Base-by-base conservation (phyloP, 2,329 filamentous ascomycete species). In the Neonectria faginata region DNA sequence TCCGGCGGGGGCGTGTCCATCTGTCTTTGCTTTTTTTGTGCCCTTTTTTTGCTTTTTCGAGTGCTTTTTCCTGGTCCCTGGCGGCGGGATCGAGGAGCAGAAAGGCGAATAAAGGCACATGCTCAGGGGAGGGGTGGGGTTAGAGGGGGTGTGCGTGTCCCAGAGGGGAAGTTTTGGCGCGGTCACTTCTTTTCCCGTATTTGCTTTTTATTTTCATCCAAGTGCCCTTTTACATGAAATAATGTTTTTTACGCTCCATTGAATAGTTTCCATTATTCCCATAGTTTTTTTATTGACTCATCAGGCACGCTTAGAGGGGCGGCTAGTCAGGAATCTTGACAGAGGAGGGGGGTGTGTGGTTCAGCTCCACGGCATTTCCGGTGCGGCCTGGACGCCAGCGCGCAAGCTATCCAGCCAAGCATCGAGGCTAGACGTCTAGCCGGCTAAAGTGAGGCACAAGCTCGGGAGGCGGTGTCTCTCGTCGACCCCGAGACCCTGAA, bases 351-450 rank as follows among this genome's bases (percentile, higher is more conserved):
- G 59, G 59, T 36, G 59, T 45, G 59, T 57, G 39, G 36, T n/a
- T 5, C 2, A 5, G 8, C n/a, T 36, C 20, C 6, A 45, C 36
- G 20, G n/a, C 20, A n/a, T 1, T 48, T 48, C 16, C 25, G 25
- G 39, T 48, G 57, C 50, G 55, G 50, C 41, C 57, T 53, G 54
- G 59, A 20, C 39, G 39, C 7, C 45, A 68, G 58, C 48, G 18
- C 39, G n/a, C 5, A 45, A 68, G 58, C 51, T 41, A 44, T 22
- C 53, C 48, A 62, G 62, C 65, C 39, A 41, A 27, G 27, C 31
- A 53, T 54, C 33, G 22, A 69, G 66, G 65, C 68, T 70, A 70
- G 69, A 67, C 42, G 42, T n/a, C 44, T 52, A 57, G 56, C 54
- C 61, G 66, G 57, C 18, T 67, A 67, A 72, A 65, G 52, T 50